These are phyloP conservation scores for Coniochaeta prunicola DNA, from an alignment of 2,329 filamentous ascomycete genomes.

Conservation along the genomic window DNA sequence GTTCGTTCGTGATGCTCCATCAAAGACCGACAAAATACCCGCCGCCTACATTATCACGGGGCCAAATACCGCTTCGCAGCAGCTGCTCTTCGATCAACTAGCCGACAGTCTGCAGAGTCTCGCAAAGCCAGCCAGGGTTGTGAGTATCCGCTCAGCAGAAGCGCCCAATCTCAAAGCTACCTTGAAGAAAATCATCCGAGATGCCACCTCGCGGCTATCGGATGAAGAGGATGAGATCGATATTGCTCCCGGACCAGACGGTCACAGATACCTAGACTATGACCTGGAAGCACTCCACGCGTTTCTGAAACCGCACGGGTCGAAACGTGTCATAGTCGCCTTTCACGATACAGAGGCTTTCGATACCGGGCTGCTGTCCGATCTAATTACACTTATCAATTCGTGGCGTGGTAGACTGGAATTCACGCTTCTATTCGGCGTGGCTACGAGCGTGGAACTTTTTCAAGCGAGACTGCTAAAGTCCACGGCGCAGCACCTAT, in stretches of 20 bases:
- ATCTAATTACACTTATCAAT: slow-evolving; percentile 54
- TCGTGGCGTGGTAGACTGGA: slow-evolving; percentile 69
- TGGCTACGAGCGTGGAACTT: slow-evolving; percentile 75
- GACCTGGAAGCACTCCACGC: slow-evolving; percentile 65
- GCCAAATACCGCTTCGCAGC: slow-evolving; percentile 70
- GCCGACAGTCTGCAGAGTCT: slow-evolving; percentile 42
- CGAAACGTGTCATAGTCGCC: slow-evolving; percentile 59
- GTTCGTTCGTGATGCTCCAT: slow-evolving; percentile 40
- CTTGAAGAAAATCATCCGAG: slow-evolving; percentile 66
- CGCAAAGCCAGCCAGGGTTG: slow-evolving; percentile 46
- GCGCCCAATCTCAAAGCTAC: slow-evolving; percentile 66
- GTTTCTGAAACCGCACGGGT: slow-evolving; percentile 45
- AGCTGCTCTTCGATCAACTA: slow-evolving; percentile 65
- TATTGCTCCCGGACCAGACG: slow-evolving; percentile 32
- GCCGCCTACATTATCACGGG: slow-evolving; percentile 70
- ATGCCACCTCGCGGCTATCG: slow-evolving; percentile 41
- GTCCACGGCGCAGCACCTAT: slow-evolving; percentile 57
- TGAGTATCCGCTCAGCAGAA: slow-evolving; percentile 62
- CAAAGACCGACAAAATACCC: slow-evolving; percentile 44
- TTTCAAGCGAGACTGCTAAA: slow-evolving; percentile 69
- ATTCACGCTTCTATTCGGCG: slow-evolving; percentile 69
- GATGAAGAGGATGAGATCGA: slow-evolving; percentile 46
- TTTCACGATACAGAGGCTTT: slow-evolving; percentile 82
- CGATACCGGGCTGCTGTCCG: slow-evolving; percentile 63
- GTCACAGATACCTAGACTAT: slow-evolving; percentile 65